These are phyloP conservation scores for Trichophyton benhamiae DNA, from an alignment of 2,329 filamentous ascomycete genomes.

Conservation along the genomic window DNA sequence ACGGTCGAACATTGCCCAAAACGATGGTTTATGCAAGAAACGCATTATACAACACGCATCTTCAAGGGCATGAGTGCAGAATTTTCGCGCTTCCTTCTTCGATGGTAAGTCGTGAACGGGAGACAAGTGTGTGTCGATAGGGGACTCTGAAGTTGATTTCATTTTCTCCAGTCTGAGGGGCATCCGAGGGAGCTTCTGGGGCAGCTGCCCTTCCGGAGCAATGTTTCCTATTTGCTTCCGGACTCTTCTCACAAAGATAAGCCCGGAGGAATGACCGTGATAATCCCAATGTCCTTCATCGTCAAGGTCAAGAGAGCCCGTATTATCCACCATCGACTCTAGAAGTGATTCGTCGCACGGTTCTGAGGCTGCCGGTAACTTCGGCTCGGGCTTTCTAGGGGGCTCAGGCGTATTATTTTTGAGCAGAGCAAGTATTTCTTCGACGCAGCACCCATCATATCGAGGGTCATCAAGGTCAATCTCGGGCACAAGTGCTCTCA, in stretches of 20 bases:
- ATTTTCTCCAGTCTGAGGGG: slow-evolving; percentile 58
- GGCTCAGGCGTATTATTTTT: slow-evolving; percentile 19
- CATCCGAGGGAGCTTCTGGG: slow-evolving; percentile 36
- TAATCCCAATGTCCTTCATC: slow-evolving; percentile 91
- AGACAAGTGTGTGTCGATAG: slow-evolving; percentile 43
- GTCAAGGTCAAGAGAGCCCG: slow-evolving; percentile 80
- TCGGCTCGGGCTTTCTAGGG: slow-evolving; percentile 15
- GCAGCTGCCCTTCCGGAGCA: slow-evolving; percentile 45
- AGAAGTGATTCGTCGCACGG: slow-evolving; percentile 58
- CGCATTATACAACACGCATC: slow-evolving; percentile 53
- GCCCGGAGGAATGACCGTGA: slow-evolving; percentile 81
- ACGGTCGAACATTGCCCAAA: slow-evolving; percentile 62
- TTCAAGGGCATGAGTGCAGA: slow-evolving; percentile 49
- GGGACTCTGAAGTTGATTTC: slow-evolving; percentile 51
- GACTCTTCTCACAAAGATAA: slow-evolving; percentile 77
- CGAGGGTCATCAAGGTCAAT: slow-evolving; percentile 74
- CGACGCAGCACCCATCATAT: slow-evolving; percentile 63
- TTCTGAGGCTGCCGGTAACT: slow-evolving; percentile 21
- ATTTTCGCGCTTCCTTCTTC: slow-evolving; percentile 42
- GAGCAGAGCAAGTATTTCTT: slow-evolving; percentile 39
- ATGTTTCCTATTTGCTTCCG: slow-evolving; percentile 75
- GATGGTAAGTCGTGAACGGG: slow-evolving; percentile 58
- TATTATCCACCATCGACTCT: slow-evolving; percentile 88
- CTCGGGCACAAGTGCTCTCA: slow-evolving; percentile 70
- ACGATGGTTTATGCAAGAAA: slow-evolving; percentile 69